Percentiles rank a stretch among this genome's conserved stretches.
Conservation (phyloP, 2,329 filamentous ascomycete species). For the Didymella lethalis region DNA sequence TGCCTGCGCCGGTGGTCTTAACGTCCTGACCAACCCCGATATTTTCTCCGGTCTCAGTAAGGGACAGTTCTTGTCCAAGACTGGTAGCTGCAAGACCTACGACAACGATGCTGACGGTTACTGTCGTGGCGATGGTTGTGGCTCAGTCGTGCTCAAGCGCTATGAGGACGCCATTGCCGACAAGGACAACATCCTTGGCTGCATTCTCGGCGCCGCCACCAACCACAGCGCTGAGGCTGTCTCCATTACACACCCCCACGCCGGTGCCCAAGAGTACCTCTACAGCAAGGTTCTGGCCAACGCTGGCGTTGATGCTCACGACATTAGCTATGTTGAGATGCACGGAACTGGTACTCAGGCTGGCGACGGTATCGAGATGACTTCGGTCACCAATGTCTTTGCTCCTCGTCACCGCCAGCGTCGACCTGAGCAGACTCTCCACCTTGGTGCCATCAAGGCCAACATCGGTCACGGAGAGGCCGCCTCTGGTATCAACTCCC, state of each 20-base stretch:
- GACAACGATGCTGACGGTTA: conserved; percentile 84
- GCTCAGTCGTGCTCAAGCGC: conserved; percentile 78
- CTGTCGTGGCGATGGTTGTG: conserved; percentile 79
- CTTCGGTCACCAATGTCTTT: conserved; percentile 73
- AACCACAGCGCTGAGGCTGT: conserved; percentile 84
- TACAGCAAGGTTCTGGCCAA: conserved; percentile 75
- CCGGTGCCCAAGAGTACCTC: conserved; percentile 74
- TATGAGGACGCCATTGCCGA: conserved; percentile 80
- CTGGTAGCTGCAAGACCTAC: conserved; percentile 79
- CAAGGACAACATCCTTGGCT: conserved; percentile 74
- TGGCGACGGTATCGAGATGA: conserved; percentile 83
- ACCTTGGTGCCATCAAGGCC: conserved; percentile 64
- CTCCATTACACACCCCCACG: conserved; percentile 85
- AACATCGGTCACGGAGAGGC: conserved; percentile 65
- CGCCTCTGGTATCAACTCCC: conserved; percentile 62
- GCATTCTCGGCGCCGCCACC: conserved; percentile 76
- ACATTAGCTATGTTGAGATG: conserved; percentile 87
- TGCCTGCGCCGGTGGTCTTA: conserved; percentile 79
- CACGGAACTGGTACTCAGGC: conserved; percentile 89
- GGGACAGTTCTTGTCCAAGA: conserved; percentile 80
- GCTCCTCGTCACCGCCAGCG: conserved; percentile 62
- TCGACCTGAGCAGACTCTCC: conserved; percentile 58
- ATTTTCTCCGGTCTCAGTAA: conserved; percentile 78
- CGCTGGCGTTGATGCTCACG: conserved; percentile 76
- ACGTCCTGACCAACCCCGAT: conserved; percentile 81